These are phyloP conservation scores for Rhizoclosmatium sp. DNA, from an alignment of 192 early-diverging fungal species.

Conservation along the genomic window DNA sequence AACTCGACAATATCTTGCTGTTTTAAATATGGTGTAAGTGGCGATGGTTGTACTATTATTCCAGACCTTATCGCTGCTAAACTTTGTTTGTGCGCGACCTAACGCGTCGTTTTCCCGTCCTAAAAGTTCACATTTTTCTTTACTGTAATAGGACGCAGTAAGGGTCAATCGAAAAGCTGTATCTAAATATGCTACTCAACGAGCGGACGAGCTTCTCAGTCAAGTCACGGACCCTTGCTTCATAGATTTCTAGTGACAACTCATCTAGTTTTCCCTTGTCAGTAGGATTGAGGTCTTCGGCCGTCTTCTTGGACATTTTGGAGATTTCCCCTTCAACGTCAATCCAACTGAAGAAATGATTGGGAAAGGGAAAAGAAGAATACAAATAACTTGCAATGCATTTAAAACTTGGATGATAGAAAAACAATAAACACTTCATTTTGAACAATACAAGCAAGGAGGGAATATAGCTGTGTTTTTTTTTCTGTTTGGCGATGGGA, in stretches of 20 bases:
- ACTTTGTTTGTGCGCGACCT: constrained; percentile 58
- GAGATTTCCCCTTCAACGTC: background rate
- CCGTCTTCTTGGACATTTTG: constrained; percentile 28
- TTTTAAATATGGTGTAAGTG: background rate
- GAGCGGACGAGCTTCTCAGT: constrained; percentile 57
- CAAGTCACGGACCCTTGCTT: constrained; percentile 59
- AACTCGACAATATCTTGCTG: constrained; percentile 75
- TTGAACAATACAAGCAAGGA: background rate
- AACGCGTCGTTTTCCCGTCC: constrained; percentile 58
- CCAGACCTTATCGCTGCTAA: constrained; percentile 61
- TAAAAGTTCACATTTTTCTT: constrained; percentile 59
- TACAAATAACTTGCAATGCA: background rate
- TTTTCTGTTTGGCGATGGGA: background rate
- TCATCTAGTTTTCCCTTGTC: constrained; percentile 44
- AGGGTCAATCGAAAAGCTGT: background rate
- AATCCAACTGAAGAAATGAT: background rate
- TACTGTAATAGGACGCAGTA: constrained; percentile 41
- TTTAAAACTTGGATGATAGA: background rate
- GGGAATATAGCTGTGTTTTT: background rate
- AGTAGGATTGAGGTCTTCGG: constrained; percentile 17
- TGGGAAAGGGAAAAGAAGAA: background rate
- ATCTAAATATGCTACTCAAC: constrained; percentile 35
- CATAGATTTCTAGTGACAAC: constrained; percentile 60
- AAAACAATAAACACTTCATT: background rate
- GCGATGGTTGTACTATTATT: background rate